Conservation (phyloP, 2,329 filamentous ascomycete species). For the Pseudogymnoascus sp. region DNA sequence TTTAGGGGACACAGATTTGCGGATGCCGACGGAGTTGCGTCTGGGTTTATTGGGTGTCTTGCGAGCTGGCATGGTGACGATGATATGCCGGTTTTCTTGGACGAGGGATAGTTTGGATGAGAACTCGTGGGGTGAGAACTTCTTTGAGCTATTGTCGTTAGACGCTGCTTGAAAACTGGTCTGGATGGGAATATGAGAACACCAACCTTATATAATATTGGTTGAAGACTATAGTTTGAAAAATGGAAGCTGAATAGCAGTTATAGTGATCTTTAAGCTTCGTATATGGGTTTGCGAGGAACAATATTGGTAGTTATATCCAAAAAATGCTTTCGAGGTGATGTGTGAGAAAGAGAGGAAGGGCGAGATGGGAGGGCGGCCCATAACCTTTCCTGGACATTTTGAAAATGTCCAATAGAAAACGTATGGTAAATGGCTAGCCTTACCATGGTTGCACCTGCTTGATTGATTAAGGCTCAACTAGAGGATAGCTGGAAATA, state of each 20-base stretch:
- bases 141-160: background rate
- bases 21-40: background rate
- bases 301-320: background rate
- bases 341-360: background rate
- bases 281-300: background rate
- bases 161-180: background rate
- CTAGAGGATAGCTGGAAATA: background rate
- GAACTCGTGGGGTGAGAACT: background rate
- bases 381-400: background rate
- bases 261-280: background rate
- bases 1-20: background rate
- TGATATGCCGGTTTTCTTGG: background rate
- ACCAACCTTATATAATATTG: background rate
- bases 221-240: background rate
- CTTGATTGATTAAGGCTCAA: background rate
- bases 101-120: background rate
- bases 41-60: background rate
- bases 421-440: background rate
- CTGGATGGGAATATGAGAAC: background rate
- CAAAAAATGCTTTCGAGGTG: background rate
- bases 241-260: background rate
- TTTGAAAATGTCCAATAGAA: background rate
- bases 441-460: background rate
- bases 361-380: background rate
- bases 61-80: background rate